Base-by-base conservation (phyloP, 768 basidiomycete species). In the Postia placenta region DNA sequence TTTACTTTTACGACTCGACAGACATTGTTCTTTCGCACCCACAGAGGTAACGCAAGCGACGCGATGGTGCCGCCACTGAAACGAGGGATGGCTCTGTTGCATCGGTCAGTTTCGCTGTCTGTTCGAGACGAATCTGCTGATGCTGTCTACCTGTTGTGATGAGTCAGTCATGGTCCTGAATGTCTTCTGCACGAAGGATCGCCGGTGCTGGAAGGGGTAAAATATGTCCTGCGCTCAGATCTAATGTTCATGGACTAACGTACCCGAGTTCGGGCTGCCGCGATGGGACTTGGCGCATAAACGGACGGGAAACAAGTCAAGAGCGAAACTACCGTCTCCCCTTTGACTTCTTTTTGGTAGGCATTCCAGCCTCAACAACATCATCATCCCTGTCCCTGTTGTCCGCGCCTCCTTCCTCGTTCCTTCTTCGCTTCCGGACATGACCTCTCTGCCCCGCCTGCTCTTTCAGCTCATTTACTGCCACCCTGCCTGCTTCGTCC, bases 351-450 rank as follows among this genome's bases (percentile, higher is more conserved):
- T 79, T 83, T 49, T 70, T 69, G 37, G 59, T 68, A 14, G 91
- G 89, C 79, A 95, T 83, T 1, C 92, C 94, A 39, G 89, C 92
- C 67, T 97, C 88, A 6, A 91, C 81, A 17, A 83, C 74, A 69
- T 97, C 95, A 61, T 99, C 95, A 56, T 97, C 95, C 52, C 92
- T 73, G 68, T 96, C 94, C 61, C 78, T 76, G 46, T 91, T 86
- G 60, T 92, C 93, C 50, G 71, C 73, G 17, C 74, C 75, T 11
- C 75, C 64, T 2, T 69, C 69, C n/a, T 69, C 68, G 12, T 72
- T 70, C 48, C 75, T 70, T 58, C 71, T 73, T 51, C 79, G 66
- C 62, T 75, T 80, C 52, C 72, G 75, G 11, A 71, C 68, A 40
- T 69, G 67, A 11, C 64, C 67, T 19, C 77, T 75, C 27, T 75